These are phyloP conservation scores for Helminthosporium solani DNA, from an alignment of 2,329 filamentous ascomycete genomes.

Conservation along the genomic window DNA sequence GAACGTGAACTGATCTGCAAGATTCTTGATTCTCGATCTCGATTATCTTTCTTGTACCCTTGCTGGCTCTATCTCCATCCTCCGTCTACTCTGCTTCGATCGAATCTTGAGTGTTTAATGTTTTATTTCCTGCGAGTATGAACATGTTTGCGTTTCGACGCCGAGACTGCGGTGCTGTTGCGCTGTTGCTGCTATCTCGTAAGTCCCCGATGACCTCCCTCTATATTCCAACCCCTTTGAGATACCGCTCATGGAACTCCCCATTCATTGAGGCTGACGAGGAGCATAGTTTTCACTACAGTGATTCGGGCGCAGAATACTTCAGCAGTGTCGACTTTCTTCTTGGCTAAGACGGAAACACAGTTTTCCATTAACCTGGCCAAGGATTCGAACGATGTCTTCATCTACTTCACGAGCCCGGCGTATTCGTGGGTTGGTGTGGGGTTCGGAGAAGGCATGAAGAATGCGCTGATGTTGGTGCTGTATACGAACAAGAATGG, in stretches of 20 bases:
- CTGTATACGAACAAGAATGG: constrained; percentile 43
- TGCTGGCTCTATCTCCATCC: not conserved
- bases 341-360: constrained; percentile 31
- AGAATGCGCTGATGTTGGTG: constrained; percentile 47
- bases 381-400: constrained; percentile 36
- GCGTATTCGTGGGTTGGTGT: constrained; percentile 48
- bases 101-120: too few species aligned
- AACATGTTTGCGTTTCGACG: not conserved
- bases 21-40: too few species aligned
- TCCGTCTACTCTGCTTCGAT: not conserved
- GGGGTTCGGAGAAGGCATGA: constrained; percentile 48
- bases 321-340: constrained; percentile 35
- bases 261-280: not conserved
- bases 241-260: too few species aligned
- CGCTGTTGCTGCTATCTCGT: not conserved
- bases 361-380: constrained; percentile 40
- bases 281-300: constrained; percentile 15
- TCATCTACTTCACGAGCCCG: constrained; percentile 37
- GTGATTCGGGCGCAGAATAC: constrained; percentile 20
- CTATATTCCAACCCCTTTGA: not conserved
- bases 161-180: not conserved
- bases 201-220: not conserved
- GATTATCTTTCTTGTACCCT: not conserved
- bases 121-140: not conserved
- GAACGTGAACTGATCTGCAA: too few species aligned